Percentiles rank a stretch among this genome's conserved stretches.
These are phyloP conservation scores for Davidsoniella virescens DNA, from an alignment of 2,329 filamentous ascomycete species.

Conservation along the genomic window DNA sequence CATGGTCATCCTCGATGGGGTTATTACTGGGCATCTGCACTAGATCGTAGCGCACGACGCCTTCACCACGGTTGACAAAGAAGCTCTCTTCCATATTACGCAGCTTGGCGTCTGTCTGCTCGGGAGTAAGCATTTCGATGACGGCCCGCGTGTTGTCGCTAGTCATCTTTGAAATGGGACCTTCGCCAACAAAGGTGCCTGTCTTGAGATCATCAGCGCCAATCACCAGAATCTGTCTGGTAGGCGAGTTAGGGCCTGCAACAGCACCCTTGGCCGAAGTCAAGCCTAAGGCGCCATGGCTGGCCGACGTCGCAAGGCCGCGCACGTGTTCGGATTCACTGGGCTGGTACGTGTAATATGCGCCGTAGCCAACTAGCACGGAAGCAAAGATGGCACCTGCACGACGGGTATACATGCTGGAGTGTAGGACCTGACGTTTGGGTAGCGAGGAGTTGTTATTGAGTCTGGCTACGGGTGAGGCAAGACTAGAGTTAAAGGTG, in stretches of 20 bases:
- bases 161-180: conserved; percentile 73
- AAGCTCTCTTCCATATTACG: conserved; percentile 85
- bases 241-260: conserved; percentile 27
- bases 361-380: conserved; percentile 54
- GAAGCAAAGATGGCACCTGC: conserved; percentile 51
- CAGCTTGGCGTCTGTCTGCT: conserved; percentile 82
- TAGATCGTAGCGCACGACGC: conserved; percentile 86
- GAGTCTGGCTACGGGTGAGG: conserved; percentile 12
- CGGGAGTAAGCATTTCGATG: conserved; percentile 89
- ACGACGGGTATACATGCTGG: conserved; percentile 62
- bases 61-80: conserved; percentile 71
- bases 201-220: conserved; percentile 84
- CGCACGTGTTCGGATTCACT: conserved; percentile 21
- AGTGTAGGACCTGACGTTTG: conserved; percentile 35
- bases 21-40: conserved; percentile 93
- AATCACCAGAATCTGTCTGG: conserved; percentile 64
- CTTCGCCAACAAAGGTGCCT: conserved; percentile 68
- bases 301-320: conserved; percentile 14
- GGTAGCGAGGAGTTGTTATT: background rate
- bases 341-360: conserved; percentile 54
- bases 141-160: conserved; percentile 73
- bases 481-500: conserved; percentile 1
- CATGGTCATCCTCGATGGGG: conserved; percentile 95
- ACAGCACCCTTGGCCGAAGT: conserved; percentile 14
- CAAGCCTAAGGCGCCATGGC: conserved; percentile 13